These are phyloP conservation scores for Balakata baccata DNA, from an alignment of 345 rosid genomes.

Conservation along the genomic window DNA sequence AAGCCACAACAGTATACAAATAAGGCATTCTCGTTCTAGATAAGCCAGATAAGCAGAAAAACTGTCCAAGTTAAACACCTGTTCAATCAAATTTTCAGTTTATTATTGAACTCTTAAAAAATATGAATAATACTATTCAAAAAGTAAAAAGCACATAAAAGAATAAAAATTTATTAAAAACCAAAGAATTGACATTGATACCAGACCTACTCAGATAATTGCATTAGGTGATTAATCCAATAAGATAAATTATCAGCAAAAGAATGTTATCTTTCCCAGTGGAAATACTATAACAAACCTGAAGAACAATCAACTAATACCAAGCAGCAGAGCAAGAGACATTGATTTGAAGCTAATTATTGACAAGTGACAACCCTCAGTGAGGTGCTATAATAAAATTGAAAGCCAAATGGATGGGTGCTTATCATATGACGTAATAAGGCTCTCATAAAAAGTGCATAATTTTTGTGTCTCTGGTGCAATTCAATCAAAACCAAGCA, in stretches of 20 bases:
- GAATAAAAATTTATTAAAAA: neutral
- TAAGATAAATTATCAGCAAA: neutral
- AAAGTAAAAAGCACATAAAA: neutral
- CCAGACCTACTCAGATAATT: neutral
- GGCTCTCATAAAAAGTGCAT: neutral
- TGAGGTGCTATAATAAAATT: neutral
- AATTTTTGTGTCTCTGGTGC: neutral
- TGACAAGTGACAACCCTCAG: neutral
- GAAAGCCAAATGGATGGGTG: neutral
- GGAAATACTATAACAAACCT: neutral
- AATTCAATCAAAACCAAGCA: neutral
- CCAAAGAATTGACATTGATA: neutral
- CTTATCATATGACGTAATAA: neutral
- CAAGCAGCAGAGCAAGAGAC: neutral
- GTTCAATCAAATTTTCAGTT: neutral
- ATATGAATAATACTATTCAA: neutral
- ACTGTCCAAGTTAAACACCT: neutral
- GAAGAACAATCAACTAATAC: neutral
- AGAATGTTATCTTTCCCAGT: neutral
- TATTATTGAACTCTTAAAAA: neutral
- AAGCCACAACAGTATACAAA: neutral
- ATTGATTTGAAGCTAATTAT: neutral
- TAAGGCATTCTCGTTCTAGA: neutral
- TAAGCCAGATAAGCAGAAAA: no score
- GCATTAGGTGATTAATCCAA: neutral